Percentiles rank a stretch among this genome's conserved stretches.
Evolutionary conservation across 352 stramenopile genomes (phyloP).

Genomic region (Phytophthora meadii): DNA sequence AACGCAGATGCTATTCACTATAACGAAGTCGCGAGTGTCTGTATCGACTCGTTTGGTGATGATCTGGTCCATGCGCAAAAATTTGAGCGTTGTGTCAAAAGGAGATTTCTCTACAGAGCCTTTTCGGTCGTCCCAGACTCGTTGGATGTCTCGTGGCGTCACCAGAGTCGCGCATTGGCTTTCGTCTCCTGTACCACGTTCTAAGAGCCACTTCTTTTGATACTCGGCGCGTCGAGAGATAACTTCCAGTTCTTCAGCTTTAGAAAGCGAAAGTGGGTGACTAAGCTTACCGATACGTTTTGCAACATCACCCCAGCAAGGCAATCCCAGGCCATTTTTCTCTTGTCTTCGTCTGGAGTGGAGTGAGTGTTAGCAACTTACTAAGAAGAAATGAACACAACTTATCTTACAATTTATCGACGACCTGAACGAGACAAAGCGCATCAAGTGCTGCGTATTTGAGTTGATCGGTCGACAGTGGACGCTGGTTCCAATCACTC

Average conservation of each 20-base stretch:
- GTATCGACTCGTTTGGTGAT: constrained; percentile 11
- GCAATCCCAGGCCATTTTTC: not conserved
- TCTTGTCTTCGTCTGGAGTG: constrained; percentile 1
- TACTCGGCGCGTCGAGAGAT: constrained; percentile 16
- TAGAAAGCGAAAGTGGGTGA: constrained; percentile 1
- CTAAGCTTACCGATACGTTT: constrained; percentile 12
- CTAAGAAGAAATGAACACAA: not conserved
- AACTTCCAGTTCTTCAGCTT: constrained; percentile 10
- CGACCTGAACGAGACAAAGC: constrained; percentile 36
- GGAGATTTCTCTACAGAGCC: not conserved
- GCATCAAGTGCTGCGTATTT: constrained; percentile 40
- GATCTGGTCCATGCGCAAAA: constrained; percentile 30
- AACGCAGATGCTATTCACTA: constrained; percentile 79
- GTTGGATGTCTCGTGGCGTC: constrained; percentile 35
- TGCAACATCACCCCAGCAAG: constrained; percentile 7
- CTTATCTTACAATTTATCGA: constrained; percentile 20
- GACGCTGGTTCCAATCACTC: constrained; percentile 40
- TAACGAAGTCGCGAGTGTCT: constrained; percentile 13
- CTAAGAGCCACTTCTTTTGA: constrained; percentile 21
- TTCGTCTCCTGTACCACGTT: constrained; percentile 10
- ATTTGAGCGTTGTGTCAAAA: constrained; percentile 29
- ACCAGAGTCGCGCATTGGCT: constrained; percentile 24
- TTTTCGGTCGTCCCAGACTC: constrained; percentile 39
- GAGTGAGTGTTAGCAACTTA: not conserved
- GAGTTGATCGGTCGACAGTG: constrained; percentile 31